A percentile compares a stretch with the other conserved stretches of the same genome.
phyloP scores from a whole-genome alignment of 495 filamentous ascomycete genomes.

The Neurospora terricola region DNA sequence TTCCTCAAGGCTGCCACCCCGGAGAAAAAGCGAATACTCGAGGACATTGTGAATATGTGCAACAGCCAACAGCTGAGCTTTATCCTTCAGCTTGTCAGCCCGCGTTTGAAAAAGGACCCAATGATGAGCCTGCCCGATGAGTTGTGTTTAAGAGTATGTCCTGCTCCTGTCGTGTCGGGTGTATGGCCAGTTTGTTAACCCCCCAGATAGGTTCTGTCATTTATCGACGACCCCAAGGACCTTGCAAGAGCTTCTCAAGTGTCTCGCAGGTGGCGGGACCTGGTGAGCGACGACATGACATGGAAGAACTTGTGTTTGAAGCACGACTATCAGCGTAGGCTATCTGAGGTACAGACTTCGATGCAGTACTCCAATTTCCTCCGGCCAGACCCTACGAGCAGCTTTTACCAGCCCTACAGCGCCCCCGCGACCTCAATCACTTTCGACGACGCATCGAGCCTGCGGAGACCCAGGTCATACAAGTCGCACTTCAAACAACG shows the following conservation, averaged over 20 bases:
- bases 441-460: conserved; percentile 26
- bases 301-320: conserved; percentile 96
- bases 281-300: conserved; percentile 90
- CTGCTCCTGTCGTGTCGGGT: not conserved
- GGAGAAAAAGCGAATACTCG: conserved; percentile 55
- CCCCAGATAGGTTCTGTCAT: conserved; percentile 64
- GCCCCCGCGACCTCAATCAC: conserved; percentile 17
- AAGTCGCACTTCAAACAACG: conserved; percentile 94
- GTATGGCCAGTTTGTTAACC: not conserved
- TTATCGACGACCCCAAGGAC: conserved; percentile 88
- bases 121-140: conserved; percentile 85
- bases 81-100: conserved; percentile 85
- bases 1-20: conserved; percentile 40
- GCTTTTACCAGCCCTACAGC: not conserved
- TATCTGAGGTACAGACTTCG: conserved; percentile 34
- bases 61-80: conserved; percentile 92
- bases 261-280: conserved; percentile 82
- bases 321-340: conserved; percentile 65
- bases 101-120: conserved; percentile 88
- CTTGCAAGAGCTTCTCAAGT: conserved; percentile 89
- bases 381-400: conserved; percentile 12
- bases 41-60: conserved; percentile 80
- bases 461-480: conserved; percentile 53
- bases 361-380: conserved; percentile 11
- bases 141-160: conserved; percentile 70